phyloP scores from a whole-genome alignment of 2,329 filamentous ascomycete genomes.

The Aureobasidium sp. region DNA sequence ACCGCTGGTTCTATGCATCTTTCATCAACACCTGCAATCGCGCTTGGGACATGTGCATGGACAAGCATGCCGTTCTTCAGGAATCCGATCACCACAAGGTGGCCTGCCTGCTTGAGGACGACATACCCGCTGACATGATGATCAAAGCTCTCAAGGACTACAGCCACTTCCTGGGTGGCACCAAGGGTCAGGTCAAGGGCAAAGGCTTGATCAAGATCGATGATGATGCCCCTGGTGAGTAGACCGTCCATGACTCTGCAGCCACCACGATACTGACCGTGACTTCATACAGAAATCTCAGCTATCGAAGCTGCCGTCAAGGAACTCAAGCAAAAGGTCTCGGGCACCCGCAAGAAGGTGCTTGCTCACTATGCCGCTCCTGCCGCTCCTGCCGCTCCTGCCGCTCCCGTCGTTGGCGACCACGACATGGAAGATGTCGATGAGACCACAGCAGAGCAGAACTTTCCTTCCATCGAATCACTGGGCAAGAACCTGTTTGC shows the following conservation, averaged over 20 bases:
- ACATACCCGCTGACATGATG: background rate
- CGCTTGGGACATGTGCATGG: background rate
- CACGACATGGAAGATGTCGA: background rate
- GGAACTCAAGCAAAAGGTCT: background rate
- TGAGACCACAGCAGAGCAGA: background rate
- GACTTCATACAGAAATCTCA: background rate
- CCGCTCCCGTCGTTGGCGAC: background rate
- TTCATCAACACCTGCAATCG: background rate
- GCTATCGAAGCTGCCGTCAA: background rate
- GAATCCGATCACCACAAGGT: background rate
- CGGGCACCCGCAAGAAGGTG: background rate
- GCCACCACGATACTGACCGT: background rate
- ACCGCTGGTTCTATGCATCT: background rate
- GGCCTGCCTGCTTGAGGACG: background rate
- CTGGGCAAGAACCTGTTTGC: background rate
- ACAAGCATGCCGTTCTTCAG: background rate
- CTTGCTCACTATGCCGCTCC: too few species aligned
- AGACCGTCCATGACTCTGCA: background rate
- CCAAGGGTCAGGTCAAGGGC: background rate
- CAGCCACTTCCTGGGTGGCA: background rate
- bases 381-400: too few species aligned
- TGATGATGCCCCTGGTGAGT: background rate
- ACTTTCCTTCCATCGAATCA: background rate
- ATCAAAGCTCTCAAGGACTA: background rate
- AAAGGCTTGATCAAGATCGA: background rate